Evolutionary conservation across 345 rosid genomes (phyloP), one percentile per base, ranked within the genome.

Genomic region (Populus euphratica): DNA sequence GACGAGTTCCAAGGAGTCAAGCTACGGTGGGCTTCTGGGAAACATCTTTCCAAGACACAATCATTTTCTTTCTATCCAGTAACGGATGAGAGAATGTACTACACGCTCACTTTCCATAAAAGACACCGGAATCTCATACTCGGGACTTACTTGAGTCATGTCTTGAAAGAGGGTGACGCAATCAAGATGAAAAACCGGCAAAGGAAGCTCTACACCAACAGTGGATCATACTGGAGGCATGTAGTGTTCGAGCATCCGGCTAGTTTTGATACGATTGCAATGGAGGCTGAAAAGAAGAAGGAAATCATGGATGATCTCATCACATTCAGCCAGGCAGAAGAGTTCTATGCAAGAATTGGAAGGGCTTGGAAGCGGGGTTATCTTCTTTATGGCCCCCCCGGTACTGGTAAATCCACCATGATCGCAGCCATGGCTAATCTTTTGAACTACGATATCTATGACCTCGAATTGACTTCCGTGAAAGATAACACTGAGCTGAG

Each of bases 191-290:
- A 52, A 31, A 69, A 69, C 1, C 54, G 72, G 18, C 72, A 69
- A 33, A 2, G 72, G 52, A 69, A 69, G 72, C 72, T 69, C 12
- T 69, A 69, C 52, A 69, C 72, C 2, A 69, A 69, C 72, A 43
- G 44, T 43, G 72, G 52, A 21, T 39, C 72, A 43, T 39, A 0
- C 72, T 43, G 72, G 72, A 69, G 72, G 27, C 72, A 69, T 43
- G 72, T 69, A 3, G 72, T 69, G 72, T 69, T 69, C 14, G 54
- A 69, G 72, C 72, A 69, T n/a, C 72, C 72, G 16, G 72, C 72
- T 8, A 69, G 50, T 38, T 69, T 69, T 6, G 44, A 69, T 20
- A 23, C 54, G 5, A 18, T 43, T 1, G 72, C 72, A 23, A 38
- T 69, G 72, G 72, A 69, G 50, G 50, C 72, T 2, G 72, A 0